A percentile compares a stretch with the other conserved stretches of the same genome.
phyloP scores from a whole-genome alignment of 2,329 filamentous ascomycete species.

The Epichloe hybrida region DNA sequence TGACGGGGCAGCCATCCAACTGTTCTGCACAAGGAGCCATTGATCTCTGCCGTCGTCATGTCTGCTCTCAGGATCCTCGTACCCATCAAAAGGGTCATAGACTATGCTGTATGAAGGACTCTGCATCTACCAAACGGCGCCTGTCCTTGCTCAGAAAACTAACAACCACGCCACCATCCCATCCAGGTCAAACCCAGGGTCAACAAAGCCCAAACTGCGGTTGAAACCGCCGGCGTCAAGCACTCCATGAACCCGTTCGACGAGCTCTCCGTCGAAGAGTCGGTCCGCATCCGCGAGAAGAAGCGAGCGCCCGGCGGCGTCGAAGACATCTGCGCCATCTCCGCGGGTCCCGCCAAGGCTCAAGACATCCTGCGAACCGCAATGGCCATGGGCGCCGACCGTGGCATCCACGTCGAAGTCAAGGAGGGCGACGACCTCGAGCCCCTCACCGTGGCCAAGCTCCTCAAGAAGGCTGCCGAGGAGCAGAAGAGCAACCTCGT shows the following conservation, averaged over 20 bases:
- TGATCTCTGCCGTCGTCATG: constrained; percentile 26
- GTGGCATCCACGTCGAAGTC: constrained; percentile 73
- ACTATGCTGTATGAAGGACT: constrained; percentile 55
- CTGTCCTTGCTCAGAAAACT: not conserved
- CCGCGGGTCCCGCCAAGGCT: constrained; percentile 76
- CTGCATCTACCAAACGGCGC: not conserved
- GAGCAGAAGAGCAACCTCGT: constrained; percentile 84
- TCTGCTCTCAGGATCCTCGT: constrained; percentile 62
- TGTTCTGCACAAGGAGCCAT: constrained; percentile 1
- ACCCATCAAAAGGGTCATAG: constrained; percentile 72
- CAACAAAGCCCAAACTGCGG: constrained; percentile 64
- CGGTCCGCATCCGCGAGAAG: constrained; percentile 85
- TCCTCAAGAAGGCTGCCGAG: constrained; percentile 67
- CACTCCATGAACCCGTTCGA: constrained; percentile 99
- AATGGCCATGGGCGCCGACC: constrained; percentile 97
- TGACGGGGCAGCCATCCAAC: not conserved
- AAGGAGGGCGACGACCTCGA: constrained; percentile 67
- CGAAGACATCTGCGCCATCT: constrained; percentile 82
- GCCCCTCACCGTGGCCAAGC: constrained; percentile 83
- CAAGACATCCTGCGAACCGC: constrained; percentile 84
- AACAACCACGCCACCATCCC: not conserved
- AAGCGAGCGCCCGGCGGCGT: constrained; percentile 60
- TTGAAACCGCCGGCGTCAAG: constrained; percentile 88
- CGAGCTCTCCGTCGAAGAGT: constrained; percentile 94
- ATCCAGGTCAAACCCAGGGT: constrained; percentile 52